A percentile compares a stretch with the other conserved stretches of the same genome.
Evolutionary conservation across 306 rosid genomes (phyloP).

Genomic region (Cicer arietinum): DNA sequence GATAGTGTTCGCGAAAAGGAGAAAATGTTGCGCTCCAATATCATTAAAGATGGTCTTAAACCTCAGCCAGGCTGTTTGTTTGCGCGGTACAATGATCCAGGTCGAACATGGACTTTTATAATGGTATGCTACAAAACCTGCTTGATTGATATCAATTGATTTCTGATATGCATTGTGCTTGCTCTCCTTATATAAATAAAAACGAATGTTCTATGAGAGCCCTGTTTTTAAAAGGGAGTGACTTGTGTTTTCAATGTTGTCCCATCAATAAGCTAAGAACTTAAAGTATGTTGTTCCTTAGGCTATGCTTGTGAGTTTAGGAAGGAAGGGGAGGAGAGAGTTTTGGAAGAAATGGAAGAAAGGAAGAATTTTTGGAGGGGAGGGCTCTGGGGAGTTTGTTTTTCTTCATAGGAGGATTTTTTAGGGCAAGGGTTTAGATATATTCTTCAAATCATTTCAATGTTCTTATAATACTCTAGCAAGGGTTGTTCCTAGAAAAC

Average conservation of each 20-base stretch:
- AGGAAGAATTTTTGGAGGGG: too few relatives aligned
- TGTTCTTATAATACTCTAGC: background rate
- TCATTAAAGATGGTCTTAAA: constrained; percentile 68
- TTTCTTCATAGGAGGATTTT: too few relatives aligned
- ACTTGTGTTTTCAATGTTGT: background rate
- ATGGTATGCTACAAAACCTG: constrained; percentile 60
- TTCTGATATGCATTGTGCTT: constrained; percentile 27
- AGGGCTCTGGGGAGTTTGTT: too few relatives aligned
- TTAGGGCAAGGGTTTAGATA: too few relatives aligned
- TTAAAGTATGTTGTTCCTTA: background rate
- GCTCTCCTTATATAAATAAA: constrained; percentile 4
- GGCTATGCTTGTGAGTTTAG: background rate
- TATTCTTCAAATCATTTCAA: too few relatives aligned
- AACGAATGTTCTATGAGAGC: background rate
- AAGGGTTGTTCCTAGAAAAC: background rate
- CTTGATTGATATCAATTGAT: constrained; percentile 1
- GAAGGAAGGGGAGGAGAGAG: too few relatives aligned
- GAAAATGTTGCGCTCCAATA: constrained; percentile 56
- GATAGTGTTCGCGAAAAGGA: constrained; percentile 65
- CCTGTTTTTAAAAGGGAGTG: background rate
- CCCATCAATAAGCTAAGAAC: constrained; percentile 8
- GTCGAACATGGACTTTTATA: constrained; percentile 74
- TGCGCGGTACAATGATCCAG: constrained; percentile 97
- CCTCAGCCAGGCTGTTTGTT: constrained; percentile 78
- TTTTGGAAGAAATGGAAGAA: too few relatives aligned